These are phyloP conservation scores for Kuraishia molischiana DNA, from an alignment of 805 yeast species.

Conservation along the genomic window DNA sequence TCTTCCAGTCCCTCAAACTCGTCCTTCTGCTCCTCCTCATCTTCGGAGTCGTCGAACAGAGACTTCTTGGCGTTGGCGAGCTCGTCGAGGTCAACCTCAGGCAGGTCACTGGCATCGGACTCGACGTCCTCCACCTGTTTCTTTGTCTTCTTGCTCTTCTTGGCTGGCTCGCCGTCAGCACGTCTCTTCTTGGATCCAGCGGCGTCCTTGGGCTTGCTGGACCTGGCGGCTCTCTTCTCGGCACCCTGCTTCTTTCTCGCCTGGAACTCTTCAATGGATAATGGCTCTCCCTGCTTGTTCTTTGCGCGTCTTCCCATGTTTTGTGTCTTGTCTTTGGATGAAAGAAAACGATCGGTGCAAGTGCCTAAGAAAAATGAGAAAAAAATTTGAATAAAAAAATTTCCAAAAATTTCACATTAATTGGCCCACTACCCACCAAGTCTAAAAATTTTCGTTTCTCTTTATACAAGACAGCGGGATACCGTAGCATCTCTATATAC, in stretches of 20 bases:
- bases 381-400: too few relatives aligned
- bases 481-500: too few relatives aligned
- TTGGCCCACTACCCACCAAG: background rate
- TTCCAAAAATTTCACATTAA: background rate
- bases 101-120: slow-evolving; percentile 37
- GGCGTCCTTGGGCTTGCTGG: slow-evolving; percentile 17
- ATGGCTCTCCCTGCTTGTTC: slow-evolving; percentile 91
- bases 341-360: too few relatives aligned
- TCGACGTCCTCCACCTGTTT: slow-evolving; percentile 22
- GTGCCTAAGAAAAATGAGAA: too few relatives aligned
- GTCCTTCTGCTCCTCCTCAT: slow-evolving; percentile 28
- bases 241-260: slow-evolving; percentile 30
- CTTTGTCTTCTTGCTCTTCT: slow-evolving; percentile 15
- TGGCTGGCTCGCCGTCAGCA: slow-evolving; percentile 1
- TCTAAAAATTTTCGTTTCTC: background rate
- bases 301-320: slow-evolving; percentile 88
- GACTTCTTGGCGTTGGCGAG: slow-evolving; percentile 61
- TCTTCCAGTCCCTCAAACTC: slow-evolving; percentile 17
- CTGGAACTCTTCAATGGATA: slow-evolving; percentile 76
- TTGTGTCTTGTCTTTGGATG: too few relatives aligned
- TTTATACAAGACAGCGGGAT: too few relatives aligned
- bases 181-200: slow-evolving; percentile 15
- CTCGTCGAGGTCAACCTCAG: slow-evolving; percentile 62
- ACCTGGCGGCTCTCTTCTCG: slow-evolving; percentile 18
- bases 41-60: slow-evolving; percentile 67